Evolutionary conservation across 1,284 basidiomycete species (phyloP).

Genomic region (Agroathelia rolfsii): DNA sequence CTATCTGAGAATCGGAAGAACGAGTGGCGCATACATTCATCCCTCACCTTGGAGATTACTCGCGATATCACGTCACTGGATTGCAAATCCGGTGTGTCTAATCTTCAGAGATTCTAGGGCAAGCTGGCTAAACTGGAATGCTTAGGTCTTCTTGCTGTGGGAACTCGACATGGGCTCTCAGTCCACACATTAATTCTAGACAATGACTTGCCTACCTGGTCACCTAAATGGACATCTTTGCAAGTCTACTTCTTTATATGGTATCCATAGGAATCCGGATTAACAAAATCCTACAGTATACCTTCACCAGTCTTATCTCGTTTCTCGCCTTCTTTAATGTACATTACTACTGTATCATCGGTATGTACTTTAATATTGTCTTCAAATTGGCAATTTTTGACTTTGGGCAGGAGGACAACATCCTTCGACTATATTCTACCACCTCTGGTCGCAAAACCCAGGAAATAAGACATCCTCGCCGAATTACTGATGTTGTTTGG

Average conservation of each 20-base stretch:
- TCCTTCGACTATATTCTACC: slow-evolving; percentile 59
- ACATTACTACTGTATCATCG: slow-evolving; percentile 53
- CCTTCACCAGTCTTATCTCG: slow-evolving; percentile 39
- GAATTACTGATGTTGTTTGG: slow-evolving; percentile 58
- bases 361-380: slow-evolving; percentile 27
- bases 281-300: slow-evolving; percentile 25
- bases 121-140: slow-evolving; percentile 11
- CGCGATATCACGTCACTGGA: slow-evolving; percentile 51
- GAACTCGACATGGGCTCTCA: slow-evolving; percentile 44
- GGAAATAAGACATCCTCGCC: slow-evolving; percentile 54
- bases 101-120: neutral
- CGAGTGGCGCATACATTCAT: slow-evolving; percentile 72
- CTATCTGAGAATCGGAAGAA: slow-evolving; percentile 51
- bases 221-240: slow-evolving; percentile 59
- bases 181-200: slow-evolving; percentile 68
- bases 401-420: slow-evolving; percentile 39
- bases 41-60: slow-evolving; percentile 48
- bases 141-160: slow-evolving; percentile 62
- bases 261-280: slow-evolving; percentile 4
- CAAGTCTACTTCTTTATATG: slow-evolving; percentile 23
- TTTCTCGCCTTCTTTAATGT: slow-evolving; percentile 67
- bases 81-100: slow-evolving; percentile 51
- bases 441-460: slow-evolving; percentile 62
- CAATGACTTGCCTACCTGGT: slow-evolving; percentile 74
- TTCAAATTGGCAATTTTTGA: slow-evolving; percentile 6